phyloP scores from a whole-genome alignment of 257 asterid genomes.

The Linaria vulgaris region DNA sequence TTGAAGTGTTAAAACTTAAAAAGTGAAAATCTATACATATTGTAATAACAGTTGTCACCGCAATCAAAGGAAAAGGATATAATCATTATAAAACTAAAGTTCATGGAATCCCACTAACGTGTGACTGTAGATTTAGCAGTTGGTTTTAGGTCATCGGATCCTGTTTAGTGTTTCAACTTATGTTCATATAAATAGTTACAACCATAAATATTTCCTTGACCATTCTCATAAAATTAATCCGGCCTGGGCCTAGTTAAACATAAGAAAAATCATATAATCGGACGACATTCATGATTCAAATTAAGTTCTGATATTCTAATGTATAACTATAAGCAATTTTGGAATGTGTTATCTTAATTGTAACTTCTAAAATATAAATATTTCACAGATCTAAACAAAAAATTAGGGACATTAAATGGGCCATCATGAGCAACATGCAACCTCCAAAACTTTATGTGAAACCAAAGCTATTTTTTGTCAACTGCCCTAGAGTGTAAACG shows the following conservation, averaged over 20 bases:
- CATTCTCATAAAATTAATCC: not conserved
- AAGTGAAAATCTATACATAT: too few relatives aligned
- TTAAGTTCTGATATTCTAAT: too few relatives aligned
- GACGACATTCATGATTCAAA: not conserved
- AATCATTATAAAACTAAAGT: conserved; percentile 1
- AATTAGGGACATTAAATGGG: not conserved
- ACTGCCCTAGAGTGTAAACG: not conserved
- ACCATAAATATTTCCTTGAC: not conserved
- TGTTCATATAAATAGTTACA: conserved; percentile 6
- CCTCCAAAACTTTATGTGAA: conserved; percentile 11
- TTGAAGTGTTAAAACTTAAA: too few relatives aligned
- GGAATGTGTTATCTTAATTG: too few relatives aligned
- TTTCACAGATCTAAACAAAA: not conserved
- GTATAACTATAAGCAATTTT: too few relatives aligned
- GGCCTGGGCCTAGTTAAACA: not conserved
- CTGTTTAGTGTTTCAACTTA: conserved; percentile 15
- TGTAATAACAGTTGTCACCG: conserved; percentile 24
- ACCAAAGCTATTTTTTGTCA: conserved; percentile 4
- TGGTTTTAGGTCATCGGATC: conserved; percentile 16
- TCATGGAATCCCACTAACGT: conserved; percentile 2
- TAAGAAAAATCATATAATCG: too few relatives aligned
- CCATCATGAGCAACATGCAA: not conserved
- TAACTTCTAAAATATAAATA: not conserved
- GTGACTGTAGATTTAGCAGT: not conserved
- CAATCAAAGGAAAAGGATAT: conserved; percentile 22